These are phyloP conservation scores for Brassica cretica DNA, from an alignment of 345 rosid species.

Conservation along the genomic window DNA sequence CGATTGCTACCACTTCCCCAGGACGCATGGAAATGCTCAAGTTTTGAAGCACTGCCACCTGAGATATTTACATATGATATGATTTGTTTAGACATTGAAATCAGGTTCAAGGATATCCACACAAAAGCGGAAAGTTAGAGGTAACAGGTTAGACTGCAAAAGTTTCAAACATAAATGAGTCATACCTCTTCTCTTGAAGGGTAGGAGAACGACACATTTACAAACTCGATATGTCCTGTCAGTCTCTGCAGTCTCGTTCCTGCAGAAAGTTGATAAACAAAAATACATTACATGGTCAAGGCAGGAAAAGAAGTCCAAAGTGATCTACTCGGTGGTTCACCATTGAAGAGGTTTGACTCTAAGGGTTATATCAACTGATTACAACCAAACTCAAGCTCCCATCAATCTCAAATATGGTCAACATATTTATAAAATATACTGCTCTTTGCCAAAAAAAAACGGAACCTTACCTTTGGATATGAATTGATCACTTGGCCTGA, in stretches of 20 bases:
- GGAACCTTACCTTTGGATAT: conserved; percentile 65
- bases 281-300: conserved; percentile 22
- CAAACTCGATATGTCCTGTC: conserved; percentile 62
- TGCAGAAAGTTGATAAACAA: conserved; percentile 36
- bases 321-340: neutral
- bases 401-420: neutral
- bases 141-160: neutral
- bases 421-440: neutral
- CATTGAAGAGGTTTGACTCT: conserved; percentile 6
- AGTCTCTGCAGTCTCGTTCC: conserved; percentile 61
- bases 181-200: conserved; percentile 65
- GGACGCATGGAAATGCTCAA: conserved; percentile 65
- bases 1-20: conserved; percentile 88
- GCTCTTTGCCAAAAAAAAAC: conserved; percentile 2
- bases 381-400: conserved; percentile 14
- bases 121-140: conserved; percentile 6
- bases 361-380: neutral
- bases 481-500: conserved; percentile 77
- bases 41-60: conserved; percentile 73
- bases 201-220: conserved; percentile 66
- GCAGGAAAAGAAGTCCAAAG: conserved; percentile 7
- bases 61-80: conserved; percentile 27
- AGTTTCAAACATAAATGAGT: conserved; percentile 25
- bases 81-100: neutral
- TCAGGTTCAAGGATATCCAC: conserved; percentile 1